Conservation (phyloP, 257 asterid genomes). For the Nemophila menziesii region DNA sequence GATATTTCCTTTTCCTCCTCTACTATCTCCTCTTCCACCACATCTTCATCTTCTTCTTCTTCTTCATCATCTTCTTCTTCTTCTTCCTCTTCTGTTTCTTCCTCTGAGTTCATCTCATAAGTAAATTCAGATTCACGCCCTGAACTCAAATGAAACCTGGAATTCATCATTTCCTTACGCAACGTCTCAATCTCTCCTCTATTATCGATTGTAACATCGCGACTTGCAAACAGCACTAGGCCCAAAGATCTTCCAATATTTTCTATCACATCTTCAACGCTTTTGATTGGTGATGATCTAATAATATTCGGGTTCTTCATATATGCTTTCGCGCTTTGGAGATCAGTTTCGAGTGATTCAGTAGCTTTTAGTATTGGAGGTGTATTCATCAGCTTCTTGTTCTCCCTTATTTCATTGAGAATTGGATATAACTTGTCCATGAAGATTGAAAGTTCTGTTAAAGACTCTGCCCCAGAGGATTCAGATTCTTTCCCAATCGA, state of each 20-base stretch:
- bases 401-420: conserved; percentile 38
- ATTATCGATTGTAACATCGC: conserved; percentile 35
- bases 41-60: background rate
- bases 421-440: conserved; percentile 53
- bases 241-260: conserved; percentile 75
- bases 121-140: conserved; percentile 30
- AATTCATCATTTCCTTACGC: conserved; percentile 58
- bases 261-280: conserved; percentile 38
- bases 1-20: conserved; percentile 31
- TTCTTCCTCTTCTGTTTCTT: conserved; percentile 13
- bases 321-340: conserved; percentile 30
- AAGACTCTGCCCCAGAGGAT: conserved; percentile 40
- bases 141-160: conserved; percentile 31
- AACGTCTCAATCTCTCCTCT: conserved; percentile 46
- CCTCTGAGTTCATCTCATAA: conserved; percentile 21
- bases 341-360: conserved; percentile 57
- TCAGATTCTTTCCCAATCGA: conserved; percentile 31
- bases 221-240: conserved; percentile 69
- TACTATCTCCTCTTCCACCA: conserved; percentile 18
- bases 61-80: conserved; percentile 8
- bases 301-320: conserved; percentile 14
- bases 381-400: conserved; percentile 15
- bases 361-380: conserved; percentile 49
- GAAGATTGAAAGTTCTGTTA: conserved; percentile 40
- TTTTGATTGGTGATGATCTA: conserved; percentile 41